Base-by-base conservation (phyloP, 495 filamentous ascomycete species). In the Penicillium mononematosum region DNA sequence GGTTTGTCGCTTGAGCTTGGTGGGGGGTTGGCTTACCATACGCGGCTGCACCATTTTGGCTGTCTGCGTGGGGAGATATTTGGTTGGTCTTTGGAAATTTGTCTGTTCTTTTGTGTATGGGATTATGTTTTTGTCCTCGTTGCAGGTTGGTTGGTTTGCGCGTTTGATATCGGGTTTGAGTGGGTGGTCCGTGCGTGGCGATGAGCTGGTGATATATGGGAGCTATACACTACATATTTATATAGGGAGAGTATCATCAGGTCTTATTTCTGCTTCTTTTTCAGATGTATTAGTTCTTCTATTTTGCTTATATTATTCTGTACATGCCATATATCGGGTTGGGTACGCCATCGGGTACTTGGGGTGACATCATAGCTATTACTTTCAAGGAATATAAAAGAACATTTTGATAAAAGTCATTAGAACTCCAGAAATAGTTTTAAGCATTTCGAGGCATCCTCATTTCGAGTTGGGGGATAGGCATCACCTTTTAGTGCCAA, bases 21-120 rank as follows among this genome's bases (percentile, higher is more conserved):
- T 54, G 47, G 38, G 38, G 29, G n/a, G 2, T 39, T 11, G 24
- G 29, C 61, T 49, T 65, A 77, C 75, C 75, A 78, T 78, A 53
- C 75, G 75, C 56, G 60, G 63, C 65, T 73, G 70, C 43, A 78
- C 64, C 75, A 78, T 78, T 43, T 69, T 75, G 67, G 36, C 17
- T 50, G 50, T 61, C 7, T 44, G 17, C 20, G 7, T 22, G 42
- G 41, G 8, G n/a, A 45, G 27, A 46, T 34, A 38, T 38, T 55
- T 50, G 38, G 45, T 39, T 45, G 55, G 57, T 24, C 6, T 17
- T 17, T 9, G 45, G 22, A 16, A 7, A 2, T 10, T 51, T 31
- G n/a, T 17, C 2, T 31, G 50, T 50, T 24, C n/a, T 52, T 52
- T 20, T 42, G 16, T 20, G 24, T 8, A 5, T 29, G 8, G 7